Base-by-base conservation (phyloP, 306 rosid species). In the Corylus americana region DNA sequence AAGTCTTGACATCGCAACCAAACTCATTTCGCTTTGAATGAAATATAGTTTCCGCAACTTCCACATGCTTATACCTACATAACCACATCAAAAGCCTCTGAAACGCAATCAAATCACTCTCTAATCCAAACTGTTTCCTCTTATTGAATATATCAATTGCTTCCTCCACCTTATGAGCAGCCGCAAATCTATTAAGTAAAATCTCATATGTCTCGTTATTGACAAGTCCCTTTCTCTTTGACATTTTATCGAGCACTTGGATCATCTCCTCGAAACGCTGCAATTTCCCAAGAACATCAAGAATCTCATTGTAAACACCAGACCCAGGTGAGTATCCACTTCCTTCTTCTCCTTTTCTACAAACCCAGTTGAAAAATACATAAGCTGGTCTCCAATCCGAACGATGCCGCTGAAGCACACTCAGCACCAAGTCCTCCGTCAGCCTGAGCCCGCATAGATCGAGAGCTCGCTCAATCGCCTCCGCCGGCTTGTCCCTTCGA, bases 171-270 rank as follows among this genome's bases (percentile, higher is more conserved):
- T 71, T 88, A 77, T 92, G 97, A 7, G 94, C 93, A 50, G 86
- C 92, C 4, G 87, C 88, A 62, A 79, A 82, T 68, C 96, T 84
- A 47, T 85, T 81, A 44, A 94, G 37, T 83, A 94, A 77, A 76
- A 85, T 80, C 37, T 54, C 72, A 45, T 86, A 92, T 0, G 88
- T 82, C 6, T 7, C 79, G 73, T 87, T 91, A 25, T 86, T 75
- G 3, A 90, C 12, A n/a, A 90, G 87, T 35, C 83, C 87, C 20
- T 73, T 58, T 77, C 92, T 88, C 11, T 81, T 61, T 0, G 87
- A 87, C 94, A 94, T 92, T 92, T 94, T 88, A 5, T 84, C 94
- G 73, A 94, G 55, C 97, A 92, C 80, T 64, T 94, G 86, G 91
- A 49, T 51, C 8, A 83, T 17, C 48, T 87, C 96, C 11, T 85